Evolutionary conservation across 2,329 filamentous ascomycete species (phyloP).

Genomic region (Penicillium sp.): DNA sequence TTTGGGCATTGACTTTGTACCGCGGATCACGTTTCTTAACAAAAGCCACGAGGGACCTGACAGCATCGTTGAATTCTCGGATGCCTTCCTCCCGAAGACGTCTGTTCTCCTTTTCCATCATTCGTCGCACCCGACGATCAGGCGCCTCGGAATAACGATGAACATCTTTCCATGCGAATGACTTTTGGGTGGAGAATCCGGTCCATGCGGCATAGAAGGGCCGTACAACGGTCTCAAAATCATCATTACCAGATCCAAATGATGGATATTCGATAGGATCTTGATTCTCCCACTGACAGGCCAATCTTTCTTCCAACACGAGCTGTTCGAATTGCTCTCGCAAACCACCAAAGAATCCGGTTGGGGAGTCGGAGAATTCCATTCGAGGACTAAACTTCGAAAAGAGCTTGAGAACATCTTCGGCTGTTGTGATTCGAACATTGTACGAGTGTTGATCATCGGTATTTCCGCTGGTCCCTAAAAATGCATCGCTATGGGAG

Average conservation of each 20-base stretch:
- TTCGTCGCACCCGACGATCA: constrained; percentile 73
- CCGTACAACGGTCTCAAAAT: constrained; percentile 72
- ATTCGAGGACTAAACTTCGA: constrained; percentile 75
- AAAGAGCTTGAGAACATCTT: constrained; percentile 75
- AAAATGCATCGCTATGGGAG: constrained; percentile 81
- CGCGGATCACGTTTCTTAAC: constrained; percentile 88
- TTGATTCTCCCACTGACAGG: constrained; percentile 65
- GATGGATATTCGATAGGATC: constrained; percentile 68
- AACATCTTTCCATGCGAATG: constrained; percentile 84
- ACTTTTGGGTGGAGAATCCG: constrained; percentile 78
- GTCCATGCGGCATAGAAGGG: constrained; percentile 80
- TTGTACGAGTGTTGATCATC: constrained; percentile 62
- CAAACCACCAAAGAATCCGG: constrained; percentile 81
- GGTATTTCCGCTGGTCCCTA: constrained; percentile 59
- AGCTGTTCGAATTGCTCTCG: constrained; percentile 75
- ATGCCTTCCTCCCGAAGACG: constrained; percentile 76
- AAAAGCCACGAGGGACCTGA: constrained; percentile 81
- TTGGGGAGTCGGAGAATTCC: constrained; percentile 74
- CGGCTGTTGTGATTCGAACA: constrained; percentile 72
- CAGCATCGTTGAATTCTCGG: constrained; percentile 88
- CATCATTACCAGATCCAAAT: constrained; percentile 75
- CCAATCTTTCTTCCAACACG: constrained; percentile 73
- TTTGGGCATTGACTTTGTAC: constrained; percentile 72
- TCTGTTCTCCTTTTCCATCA: constrained; percentile 96
- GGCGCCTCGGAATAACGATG: constrained; percentile 82